Percentiles rank a stretch among this genome's conserved stretches.
Evolutionary conservation across 1,284 basidiomycete species (phyloP).

Genomic region (Pascua sp.): DNA sequence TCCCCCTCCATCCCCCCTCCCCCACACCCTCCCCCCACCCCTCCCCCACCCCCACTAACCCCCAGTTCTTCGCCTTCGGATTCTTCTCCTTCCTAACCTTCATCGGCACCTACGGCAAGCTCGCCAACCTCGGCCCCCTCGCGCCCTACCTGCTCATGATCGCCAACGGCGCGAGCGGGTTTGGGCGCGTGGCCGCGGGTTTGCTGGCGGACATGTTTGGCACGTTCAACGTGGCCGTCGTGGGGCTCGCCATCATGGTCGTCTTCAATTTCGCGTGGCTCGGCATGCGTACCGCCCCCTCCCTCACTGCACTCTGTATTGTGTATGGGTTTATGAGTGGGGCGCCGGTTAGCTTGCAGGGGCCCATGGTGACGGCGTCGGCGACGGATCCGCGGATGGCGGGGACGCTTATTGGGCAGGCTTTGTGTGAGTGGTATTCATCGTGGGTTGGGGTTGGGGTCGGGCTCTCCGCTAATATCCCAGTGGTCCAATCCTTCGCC

Average conservation of each 20-base stretch:
- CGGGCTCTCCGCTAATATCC: not conserved
- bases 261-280: constrained; percentile 36
- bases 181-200: constrained; percentile 32
- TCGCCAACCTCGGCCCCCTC: constrained; percentile 26
- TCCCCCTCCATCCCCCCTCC: too few relatives aligned
- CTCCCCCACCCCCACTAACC: too few relatives aligned
- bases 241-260: constrained; percentile 23
- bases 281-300: constrained; percentile 19
- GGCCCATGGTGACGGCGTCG: constrained; percentile 25
- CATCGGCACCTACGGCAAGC: constrained; percentile 35
- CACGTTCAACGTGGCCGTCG: constrained; percentile 34
- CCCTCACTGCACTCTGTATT: constrained; percentile 32
- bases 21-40: too few relatives aligned
- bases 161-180: constrained; percentile 30
- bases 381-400: constrained; percentile 34
- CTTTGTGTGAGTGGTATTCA: constrained; percentile 28
- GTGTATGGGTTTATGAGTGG: constrained; percentile 34
- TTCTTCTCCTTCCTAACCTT: constrained; percentile 39
- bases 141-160: constrained; percentile 41
- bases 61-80: constrained; percentile 29
- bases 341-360: constrained; percentile 37
- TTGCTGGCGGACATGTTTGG: constrained; percentile 29
- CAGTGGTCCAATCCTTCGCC: constrained; percentile 34
- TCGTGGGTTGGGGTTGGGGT: too few relatives aligned
- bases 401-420: constrained; percentile 40